Conservation (phyloP, 192 early-diverging fungal genomes). For the Coemansia sp. region DNA sequence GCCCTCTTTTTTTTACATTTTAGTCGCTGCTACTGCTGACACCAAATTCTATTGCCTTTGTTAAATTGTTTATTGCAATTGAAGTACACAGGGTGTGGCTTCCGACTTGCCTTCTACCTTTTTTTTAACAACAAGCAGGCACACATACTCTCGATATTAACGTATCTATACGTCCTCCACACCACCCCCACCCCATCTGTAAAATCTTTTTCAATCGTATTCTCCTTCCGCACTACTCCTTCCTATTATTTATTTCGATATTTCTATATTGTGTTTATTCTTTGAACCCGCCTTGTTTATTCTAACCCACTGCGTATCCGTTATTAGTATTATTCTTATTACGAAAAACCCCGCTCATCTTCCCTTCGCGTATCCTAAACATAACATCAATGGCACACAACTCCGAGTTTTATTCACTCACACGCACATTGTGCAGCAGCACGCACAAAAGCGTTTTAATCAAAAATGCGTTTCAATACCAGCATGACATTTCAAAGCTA, state of each 20-base stretch:
- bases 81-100: not conserved
- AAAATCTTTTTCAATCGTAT: not conserved
- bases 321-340: not conserved
- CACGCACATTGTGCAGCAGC: constrained; percentile 40
- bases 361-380: not conserved
- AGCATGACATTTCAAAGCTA: constrained; percentile 20
- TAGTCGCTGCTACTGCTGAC: constrained; percentile 1
- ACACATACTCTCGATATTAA: too few species aligned
- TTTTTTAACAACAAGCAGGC: not conserved
- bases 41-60: not conserved
- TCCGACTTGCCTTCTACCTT: not conserved
- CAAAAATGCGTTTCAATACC: constrained; percentile 48
- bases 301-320: constrained; percentile 2
- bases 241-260: not conserved
- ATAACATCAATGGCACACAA: constrained; percentile 12
- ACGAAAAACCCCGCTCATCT: not conserved
- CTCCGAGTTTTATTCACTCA: constrained; percentile 23
- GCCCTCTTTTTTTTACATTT: too few species aligned
- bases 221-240: not conserved
- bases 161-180: too few species aligned
- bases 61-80: not conserved
- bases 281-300: not conserved
- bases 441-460: constrained; percentile 40
- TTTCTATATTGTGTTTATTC: constrained; percentile 2
- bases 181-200: too few species aligned